These are phyloP conservation scores for Trypanosoma cruzi DNA, from an alignment of 208 protist genomes.

Conservation along the genomic window DNA sequence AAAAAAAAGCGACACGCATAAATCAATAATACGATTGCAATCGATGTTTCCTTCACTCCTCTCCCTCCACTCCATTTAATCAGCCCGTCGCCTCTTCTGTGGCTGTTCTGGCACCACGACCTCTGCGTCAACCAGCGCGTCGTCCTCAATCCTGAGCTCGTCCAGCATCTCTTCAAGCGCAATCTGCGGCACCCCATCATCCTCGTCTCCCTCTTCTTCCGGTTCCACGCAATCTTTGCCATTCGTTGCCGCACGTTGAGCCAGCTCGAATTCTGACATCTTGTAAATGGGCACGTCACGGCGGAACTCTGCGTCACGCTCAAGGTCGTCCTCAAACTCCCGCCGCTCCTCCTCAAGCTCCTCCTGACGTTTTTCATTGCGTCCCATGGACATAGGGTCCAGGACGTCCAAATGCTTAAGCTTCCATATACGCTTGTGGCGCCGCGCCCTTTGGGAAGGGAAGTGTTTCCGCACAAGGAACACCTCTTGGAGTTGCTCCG, in stretches of 20 bases:
- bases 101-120: slow-evolving; percentile 14
- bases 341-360: slow-evolving; percentile 28
- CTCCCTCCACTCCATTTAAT: not conserved
- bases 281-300: slow-evolving; percentile 87
- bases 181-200: slow-evolving; percentile 71
- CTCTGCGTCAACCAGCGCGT: slow-evolving; percentile 24
- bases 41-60: no score
- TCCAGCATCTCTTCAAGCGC: slow-evolving; percentile 83
- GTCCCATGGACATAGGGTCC: slow-evolving; percentile 36
- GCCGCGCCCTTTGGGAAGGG: slow-evolving; percentile 70
- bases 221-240: not conserved
- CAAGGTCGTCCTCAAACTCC: slow-evolving; percentile 90
- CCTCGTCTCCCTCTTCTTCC: slow-evolving; percentile 32
- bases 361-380: slow-evolving; percentile 14
- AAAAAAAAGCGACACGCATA: no score
- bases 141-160: slow-evolving; percentile 77
- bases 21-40: not conserved
- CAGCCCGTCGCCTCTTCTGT: slow-evolving; percentile 11
- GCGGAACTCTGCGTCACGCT: slow-evolving; percentile 82
- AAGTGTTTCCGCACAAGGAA: slow-evolving; percentile 95
- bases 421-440: slow-evolving; percentile 75
- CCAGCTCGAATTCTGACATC: slow-evolving; percentile 53
- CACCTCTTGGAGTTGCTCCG: slow-evolving; percentile 87
- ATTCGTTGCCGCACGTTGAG: slow-evolving; percentile 22
- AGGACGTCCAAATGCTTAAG: slow-evolving; percentile 83